A percentile compares a stretch with the other conserved stretches of the same genome.
Evolutionary conservation across 2,329 filamentous ascomycete genomes (phyloP).

Genomic region (Amauroascus verrucosus): DNA sequence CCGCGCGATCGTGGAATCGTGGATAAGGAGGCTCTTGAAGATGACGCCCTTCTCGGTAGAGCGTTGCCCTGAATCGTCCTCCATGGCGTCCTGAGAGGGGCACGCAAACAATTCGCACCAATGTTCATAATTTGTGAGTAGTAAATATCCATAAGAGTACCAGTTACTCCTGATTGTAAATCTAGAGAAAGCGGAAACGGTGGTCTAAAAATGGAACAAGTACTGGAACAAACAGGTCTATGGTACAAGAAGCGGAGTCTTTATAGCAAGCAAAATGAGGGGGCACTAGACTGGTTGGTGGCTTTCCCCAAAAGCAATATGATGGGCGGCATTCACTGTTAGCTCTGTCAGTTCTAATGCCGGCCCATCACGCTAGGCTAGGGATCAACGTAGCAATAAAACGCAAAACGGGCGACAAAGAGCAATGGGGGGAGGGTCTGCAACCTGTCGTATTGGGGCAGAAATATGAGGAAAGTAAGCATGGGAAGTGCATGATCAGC

Average conservation of each 20-base stretch:
- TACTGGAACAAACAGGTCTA: background rate
- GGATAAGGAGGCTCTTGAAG: background rate
- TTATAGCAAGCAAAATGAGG: background rate
- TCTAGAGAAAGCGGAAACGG: background rate
- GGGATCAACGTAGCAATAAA: background rate
- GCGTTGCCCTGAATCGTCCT: background rate
- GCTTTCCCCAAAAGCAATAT: background rate
- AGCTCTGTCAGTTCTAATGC: background rate
- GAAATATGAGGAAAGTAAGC: background rate
- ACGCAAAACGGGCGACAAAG: background rate
- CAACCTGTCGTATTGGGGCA: background rate
- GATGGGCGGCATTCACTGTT: background rate
- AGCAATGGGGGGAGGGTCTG: background rate
- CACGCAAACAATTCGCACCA: background rate
- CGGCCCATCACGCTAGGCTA: background rate
- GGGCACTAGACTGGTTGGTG: background rate
- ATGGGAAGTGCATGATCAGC: background rate
- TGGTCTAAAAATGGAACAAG: background rate
- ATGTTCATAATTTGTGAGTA: slow-evolving; percentile 2
- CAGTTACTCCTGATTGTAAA: background rate
- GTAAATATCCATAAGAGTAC: background rate
- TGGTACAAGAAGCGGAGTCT: background rate
- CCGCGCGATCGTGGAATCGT: background rate
- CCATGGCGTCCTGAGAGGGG: background rate
- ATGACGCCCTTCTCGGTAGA: background rate